phyloP scores from a whole-genome alignment of 2,329 filamentous ascomycete species.

The Alternaria sp. region DNA sequence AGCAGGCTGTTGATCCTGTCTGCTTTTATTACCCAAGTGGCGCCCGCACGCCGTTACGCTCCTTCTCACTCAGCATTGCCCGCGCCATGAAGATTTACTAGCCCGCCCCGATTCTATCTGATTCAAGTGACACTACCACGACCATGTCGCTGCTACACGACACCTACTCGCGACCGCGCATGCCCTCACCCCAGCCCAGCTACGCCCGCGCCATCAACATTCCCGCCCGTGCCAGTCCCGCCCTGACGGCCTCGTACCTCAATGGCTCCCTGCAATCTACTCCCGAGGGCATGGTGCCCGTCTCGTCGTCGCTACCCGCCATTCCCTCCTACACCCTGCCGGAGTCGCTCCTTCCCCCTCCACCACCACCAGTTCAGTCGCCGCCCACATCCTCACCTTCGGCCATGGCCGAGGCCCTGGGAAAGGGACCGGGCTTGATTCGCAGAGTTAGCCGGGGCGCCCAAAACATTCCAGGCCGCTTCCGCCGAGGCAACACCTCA shows the following conservation, averaged over 20 bases:
- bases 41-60: constrained; percentile 34
- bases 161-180: constrained; percentile 38
- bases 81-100: constrained; percentile 42
- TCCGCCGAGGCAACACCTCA: constrained; percentile 79
- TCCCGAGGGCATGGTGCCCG: constrained; percentile 68
- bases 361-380: constrained; percentile 50
- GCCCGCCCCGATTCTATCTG: constrained; percentile 8
- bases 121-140: constrained; percentile 20
- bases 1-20: constrained; percentile 40
- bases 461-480: constrained; percentile 71
- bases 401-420: constrained; percentile 69
- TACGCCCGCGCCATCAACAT: constrained; percentile 48
- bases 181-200: constrained; percentile 46
- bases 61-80: constrained; percentile 20
- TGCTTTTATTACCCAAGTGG: constrained; percentile 38
- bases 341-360: constrained; percentile 69
- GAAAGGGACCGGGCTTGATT: constrained; percentile 74
- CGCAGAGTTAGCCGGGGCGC: constrained; percentile 85
- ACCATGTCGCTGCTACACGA: constrained; percentile 42
- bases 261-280: constrained; percentile 72
- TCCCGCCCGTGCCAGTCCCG: constrained; percentile 52
- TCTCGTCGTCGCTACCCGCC: constrained; percentile 57
- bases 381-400: constrained; percentile 55
- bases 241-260: constrained; percentile 49
- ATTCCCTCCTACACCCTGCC: constrained; percentile 71